phyloP scores from a whole-genome alignment of 192 early-diverging fungal species.

The Dissophora globulifera region DNA sequence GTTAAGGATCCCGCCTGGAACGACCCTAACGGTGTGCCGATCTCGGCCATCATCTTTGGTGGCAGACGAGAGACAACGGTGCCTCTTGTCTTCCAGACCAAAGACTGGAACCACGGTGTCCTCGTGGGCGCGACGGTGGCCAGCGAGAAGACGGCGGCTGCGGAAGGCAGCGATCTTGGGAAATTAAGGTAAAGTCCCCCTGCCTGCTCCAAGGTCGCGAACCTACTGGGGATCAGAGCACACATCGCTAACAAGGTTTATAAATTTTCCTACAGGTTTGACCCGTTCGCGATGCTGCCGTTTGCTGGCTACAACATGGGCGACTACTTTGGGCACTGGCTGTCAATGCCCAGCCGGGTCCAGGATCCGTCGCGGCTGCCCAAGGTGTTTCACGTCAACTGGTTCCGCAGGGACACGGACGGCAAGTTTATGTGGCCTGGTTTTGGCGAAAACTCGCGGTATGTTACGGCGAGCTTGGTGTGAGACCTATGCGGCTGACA shows the following conservation, averaged over 20 bases:
- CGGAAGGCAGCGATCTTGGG: slow-evolving; percentile 43
- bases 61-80: slow-evolving; percentile 46
- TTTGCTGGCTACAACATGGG: slow-evolving; percentile 54
- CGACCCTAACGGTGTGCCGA: slow-evolving; percentile 50
- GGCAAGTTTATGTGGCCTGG: slow-evolving; percentile 51
- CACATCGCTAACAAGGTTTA: background rate
- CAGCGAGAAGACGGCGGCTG: slow-evolving; percentile 50
- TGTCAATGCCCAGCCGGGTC: slow-evolving; percentile 45
- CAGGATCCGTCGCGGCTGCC: slow-evolving; percentile 38
- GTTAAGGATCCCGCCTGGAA: slow-evolving; percentile 50
- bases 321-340: slow-evolving; percentile 49
- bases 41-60: slow-evolving; percentile 52
- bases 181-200: slow-evolving; percentile 41
- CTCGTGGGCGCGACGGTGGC: slow-evolving; percentile 48
- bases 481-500: background rate
- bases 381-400: slow-evolving; percentile 50
- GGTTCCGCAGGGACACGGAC: slow-evolving; percentile 47
- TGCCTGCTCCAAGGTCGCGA: too few relatives aligned
- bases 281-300: slow-evolving; percentile 52
- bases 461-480: background rate
- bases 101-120: slow-evolving; percentile 52
- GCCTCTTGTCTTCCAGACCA: slow-evolving; percentile 44
- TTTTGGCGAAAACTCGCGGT: slow-evolving; percentile 48
- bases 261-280: slow-evolving; percentile 18
- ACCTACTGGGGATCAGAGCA: background rate